Conservation (phyloP, 2,329 filamentous ascomycete species). For the Colletotrichum godetiae region DNA sequence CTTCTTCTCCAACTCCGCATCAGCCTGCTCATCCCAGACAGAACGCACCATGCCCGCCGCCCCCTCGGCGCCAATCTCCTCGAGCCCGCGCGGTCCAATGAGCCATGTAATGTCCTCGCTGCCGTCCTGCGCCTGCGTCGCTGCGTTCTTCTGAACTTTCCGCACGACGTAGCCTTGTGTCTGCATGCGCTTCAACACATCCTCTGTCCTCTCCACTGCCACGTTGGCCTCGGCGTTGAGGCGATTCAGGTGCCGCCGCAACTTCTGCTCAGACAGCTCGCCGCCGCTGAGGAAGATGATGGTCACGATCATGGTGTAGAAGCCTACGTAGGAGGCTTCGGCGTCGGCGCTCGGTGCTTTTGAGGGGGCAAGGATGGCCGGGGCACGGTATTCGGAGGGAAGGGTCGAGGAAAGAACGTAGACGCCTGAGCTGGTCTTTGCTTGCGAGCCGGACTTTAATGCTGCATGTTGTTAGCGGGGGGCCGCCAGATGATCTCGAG, state of each 20-base stretch:
- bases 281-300: slow-evolving; percentile 82
- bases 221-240: slow-evolving; percentile 82
- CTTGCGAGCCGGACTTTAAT: slow-evolving; percentile 59
- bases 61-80: slow-evolving; percentile 84
- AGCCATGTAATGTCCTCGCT: slow-evolving; percentile 85
- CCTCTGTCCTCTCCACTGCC: slow-evolving; percentile 80
- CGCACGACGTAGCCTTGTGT: slow-evolving; percentile 87
- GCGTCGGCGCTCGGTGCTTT: slow-evolving; percentile 71
- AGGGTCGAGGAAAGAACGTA: slow-evolving; percentile 84
- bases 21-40: slow-evolving; percentile 64
- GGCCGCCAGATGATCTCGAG: background rate
- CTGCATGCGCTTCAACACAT: slow-evolving; percentile 78
- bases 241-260: slow-evolving; percentile 79
- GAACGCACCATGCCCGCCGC: slow-evolving; percentile 76
- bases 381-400: slow-evolving; percentile 73
- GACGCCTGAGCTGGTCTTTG: slow-evolving; percentile 70
- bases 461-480: slow-evolving; percentile 40
- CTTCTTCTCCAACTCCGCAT: slow-evolving; percentile 68
- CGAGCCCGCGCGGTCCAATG: slow-evolving; percentile 85
- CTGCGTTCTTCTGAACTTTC: slow-evolving; percentile 70
- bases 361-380: slow-evolving; percentile 75
- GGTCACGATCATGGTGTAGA: slow-evolving; percentile 84
- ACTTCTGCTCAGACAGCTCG: slow-evolving; percentile 79
- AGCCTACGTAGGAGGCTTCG: slow-evolving; percentile 83
- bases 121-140: slow-evolving; percentile 63